phyloP scores from a whole-genome alignment of 208 protist species.

The Sergeia podlipaevii region DNA sequence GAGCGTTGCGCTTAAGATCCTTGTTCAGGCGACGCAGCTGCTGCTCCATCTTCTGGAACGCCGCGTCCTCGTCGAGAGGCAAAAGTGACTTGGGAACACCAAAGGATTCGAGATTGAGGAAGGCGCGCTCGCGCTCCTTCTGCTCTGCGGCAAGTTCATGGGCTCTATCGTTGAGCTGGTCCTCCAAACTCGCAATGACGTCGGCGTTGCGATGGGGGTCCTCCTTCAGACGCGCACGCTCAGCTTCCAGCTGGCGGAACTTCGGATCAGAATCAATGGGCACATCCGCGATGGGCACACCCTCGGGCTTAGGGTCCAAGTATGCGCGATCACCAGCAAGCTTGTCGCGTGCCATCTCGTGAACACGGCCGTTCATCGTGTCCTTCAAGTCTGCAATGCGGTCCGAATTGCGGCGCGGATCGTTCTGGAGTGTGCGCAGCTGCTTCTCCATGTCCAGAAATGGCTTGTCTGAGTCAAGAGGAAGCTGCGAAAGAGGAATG shows the following conservation, averaged over 20 bases:
- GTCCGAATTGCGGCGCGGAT: constrained; percentile 42
- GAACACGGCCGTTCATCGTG: constrained; percentile 52
- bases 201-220: constrained; percentile 42
- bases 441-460: constrained; percentile 70
- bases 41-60: constrained; percentile 63
- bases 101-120: constrained; percentile 47
- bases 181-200: constrained; percentile 47
- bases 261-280: constrained; percentile 43
- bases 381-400: constrained; percentile 46
- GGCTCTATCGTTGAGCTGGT: constrained; percentile 65
- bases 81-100: constrained; percentile 57
- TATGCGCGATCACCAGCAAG: constrained; percentile 64
- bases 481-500: constrained; percentile 51
- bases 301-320: constrained; percentile 72
- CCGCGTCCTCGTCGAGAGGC: constrained; percentile 59
- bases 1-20: constrained; percentile 48
- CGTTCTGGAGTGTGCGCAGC: constrained; percentile 39
- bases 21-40: constrained; percentile 55
- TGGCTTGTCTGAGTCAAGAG: constrained; percentile 50
- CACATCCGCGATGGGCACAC: constrained; percentile 56
- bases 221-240: constrained; percentile 66
- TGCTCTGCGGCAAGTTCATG: constrained; percentile 55
- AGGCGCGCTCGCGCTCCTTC: constrained; percentile 49
- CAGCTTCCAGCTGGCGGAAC: constrained; percentile 54
- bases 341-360: constrained; percentile 54